Base-by-base conservation (phyloP, 176 grass and related monocot species). In the Oryza brachyantha region DNA sequence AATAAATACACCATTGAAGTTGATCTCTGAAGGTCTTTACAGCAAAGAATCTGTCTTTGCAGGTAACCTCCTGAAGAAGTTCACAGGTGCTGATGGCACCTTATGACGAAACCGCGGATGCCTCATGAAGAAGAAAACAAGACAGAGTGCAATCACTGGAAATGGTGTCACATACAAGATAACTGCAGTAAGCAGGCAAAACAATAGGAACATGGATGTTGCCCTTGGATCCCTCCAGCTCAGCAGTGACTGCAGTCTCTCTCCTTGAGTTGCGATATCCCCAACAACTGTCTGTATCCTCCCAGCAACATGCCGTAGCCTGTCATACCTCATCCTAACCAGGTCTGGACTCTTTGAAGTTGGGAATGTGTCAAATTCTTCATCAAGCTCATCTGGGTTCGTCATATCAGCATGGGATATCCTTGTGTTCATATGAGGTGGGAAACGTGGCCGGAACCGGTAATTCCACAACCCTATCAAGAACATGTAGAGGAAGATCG, bases 341-440 rank as follows among this genome's bases (percentile, higher is more conserved):
- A 87, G 61, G 7, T 97, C 95, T 28, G 77, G 24, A 67, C 64
- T 80, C 79, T 41, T 81, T 8, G 85, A 63, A 3, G 96, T 95
- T 24, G 96, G 96, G 75, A 95, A 99, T 10, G 88, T 87, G 66
- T 99, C 96, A 63, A 99, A 99, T 75, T 99, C 96, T 74, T 99
- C 96, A 63, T 99, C 96, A 54, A 99, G 81, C 72, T 99, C 96
- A 25, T 99, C 96, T 48, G 84, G 88, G 70, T 76, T 22, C 3
- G 83, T 83, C 12, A 61, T 50, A 65, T 98, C 89, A 14, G 87
- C 95, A 24, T 80, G 84, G 22, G 95, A 98, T 78, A 94, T 66
- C 81, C 82, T 81, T 14, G 89, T 94, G 85, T 94, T 83, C 89
- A 97, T 92, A 38, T 94, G 89, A 40, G 95, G 92, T 63, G 94